Evolutionary conservation across 78 protist species (phyloP), one percentile per base, ranked within the genome.

Genomic region (Dictyostelium intermedium): DNA sequence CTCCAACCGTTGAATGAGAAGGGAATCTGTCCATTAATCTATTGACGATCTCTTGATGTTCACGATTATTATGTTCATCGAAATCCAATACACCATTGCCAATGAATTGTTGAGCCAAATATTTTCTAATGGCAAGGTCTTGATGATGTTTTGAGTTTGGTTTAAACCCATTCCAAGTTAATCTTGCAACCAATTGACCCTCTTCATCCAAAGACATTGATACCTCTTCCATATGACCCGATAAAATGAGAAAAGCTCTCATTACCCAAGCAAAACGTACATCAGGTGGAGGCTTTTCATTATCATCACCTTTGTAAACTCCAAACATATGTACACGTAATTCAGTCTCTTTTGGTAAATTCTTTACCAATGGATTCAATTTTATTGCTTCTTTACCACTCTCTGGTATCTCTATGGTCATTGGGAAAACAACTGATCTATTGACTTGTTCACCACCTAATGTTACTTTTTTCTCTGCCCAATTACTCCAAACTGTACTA

Each of bases 391-490:
- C 30, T 27, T 63, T 47, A 34, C 83, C 96, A 43, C 78, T 60
- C 10, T 85, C 41, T 23, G 84, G 91, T 8, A 92, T 84, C 10
- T 69, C 92, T 11, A 91, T 8, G 5, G 91, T 86, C 84, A 92
- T 79, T 20, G 92, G 92, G 69, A 92, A 92, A 5, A 92, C 96
- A 1, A 92, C 87, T 2, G 96, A 92, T 34, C 96, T 14, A 45
- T 92, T 92, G 18, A 92, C 96, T 85, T 92, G 96, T 72, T 92
- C 96, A 16, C 96, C 96, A 43, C 96, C 96, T 8, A 92, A 83
- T 16, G 93, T 92, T 8, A 92, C 76, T 83, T 92, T 92, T 50
- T 47, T 79, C 69, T 92, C 96, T 10, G 96, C 96, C 96, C 96
- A 92, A 18, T 35, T 16, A 18, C 86, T 72, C 96, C 96, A 92